Percentiles rank a stretch among this genome's conserved stretches.
Evolutionary conservation across 805 yeast genomes (phyloP).

Genomic region (Myxozyma neglecta): DNA sequence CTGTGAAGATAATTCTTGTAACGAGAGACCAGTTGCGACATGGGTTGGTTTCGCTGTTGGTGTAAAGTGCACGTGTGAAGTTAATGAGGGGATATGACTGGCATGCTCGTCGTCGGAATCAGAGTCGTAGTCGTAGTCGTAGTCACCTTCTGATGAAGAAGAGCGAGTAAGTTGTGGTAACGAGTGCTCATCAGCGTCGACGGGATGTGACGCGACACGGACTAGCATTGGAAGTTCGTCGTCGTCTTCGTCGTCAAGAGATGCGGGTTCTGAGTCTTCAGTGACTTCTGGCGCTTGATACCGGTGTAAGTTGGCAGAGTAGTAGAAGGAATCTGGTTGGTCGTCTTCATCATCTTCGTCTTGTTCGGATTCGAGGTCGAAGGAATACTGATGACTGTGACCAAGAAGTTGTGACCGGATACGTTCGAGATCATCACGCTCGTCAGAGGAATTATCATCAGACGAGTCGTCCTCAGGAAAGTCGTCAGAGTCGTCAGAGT

Average conservation of each 20-base stretch:
- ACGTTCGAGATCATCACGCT: background rate
- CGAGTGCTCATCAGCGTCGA: slow-evolving; percentile 1
- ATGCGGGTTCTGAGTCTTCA: background rate
- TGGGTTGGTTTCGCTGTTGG: background rate
- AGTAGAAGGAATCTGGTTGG: slow-evolving; percentile 25
- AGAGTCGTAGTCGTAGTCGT: background rate
- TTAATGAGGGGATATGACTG: background rate
- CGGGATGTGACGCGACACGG: slow-evolving; percentile 16
- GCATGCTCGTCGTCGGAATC: background rate
- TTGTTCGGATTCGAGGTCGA: background rate
- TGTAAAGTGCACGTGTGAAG: slow-evolving; percentile 1
- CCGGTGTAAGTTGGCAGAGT: slow-evolving; percentile 16
- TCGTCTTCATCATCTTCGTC: slow-evolving; percentile 35
- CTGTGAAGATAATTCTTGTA: background rate
- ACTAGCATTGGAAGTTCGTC: slow-evolving; percentile 11
- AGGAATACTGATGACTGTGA: background rate
- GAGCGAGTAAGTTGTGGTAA: slow-evolving; percentile 18
- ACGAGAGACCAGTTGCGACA: background rate
- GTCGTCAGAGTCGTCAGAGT: slow-evolving; percentile 1
- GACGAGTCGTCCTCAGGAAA: background rate
- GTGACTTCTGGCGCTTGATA: background rate
- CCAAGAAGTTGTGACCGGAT: background rate
- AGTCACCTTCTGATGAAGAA: slow-evolving; percentile 8
- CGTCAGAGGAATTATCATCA: background rate
- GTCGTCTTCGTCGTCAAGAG: background rate